A percentile compares a stretch with the other conserved stretches of the same genome.
Evolutionary conservation across 2,329 filamentous ascomycete genomes (phyloP).

Genomic region (Cadophora sp.): DNA sequence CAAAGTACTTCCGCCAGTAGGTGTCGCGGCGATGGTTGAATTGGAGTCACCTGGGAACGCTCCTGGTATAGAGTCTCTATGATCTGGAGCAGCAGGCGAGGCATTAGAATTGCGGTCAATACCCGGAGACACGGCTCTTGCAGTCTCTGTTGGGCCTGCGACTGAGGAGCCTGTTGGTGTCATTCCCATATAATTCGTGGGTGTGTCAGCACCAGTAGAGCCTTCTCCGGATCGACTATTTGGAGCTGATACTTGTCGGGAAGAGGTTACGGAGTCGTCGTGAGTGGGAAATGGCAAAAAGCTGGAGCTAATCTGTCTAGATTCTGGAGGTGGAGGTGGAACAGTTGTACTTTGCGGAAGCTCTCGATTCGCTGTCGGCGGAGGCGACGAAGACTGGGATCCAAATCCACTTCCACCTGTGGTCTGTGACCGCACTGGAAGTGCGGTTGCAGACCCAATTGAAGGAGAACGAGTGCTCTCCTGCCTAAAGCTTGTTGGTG

Average conservation of each 20-base stretch:
- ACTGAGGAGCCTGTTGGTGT: constrained; percentile 43
- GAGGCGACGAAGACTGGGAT: constrained; percentile 57
- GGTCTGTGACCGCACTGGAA: constrained; percentile 38
- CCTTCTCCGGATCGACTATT: constrained; percentile 66
- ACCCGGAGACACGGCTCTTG: constrained; percentile 38
- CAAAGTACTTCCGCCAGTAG: constrained; percentile 53
- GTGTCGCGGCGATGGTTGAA: constrained; percentile 54
- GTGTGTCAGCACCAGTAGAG: constrained; percentile 46
- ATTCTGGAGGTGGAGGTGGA: constrained; percentile 71
- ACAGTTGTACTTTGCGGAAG: constrained; percentile 61
- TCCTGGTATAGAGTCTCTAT: constrained; percentile 54
- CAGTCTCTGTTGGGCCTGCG: constrained; percentile 37
- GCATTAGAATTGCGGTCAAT: constrained; percentile 43
- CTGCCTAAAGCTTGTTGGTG: constrained; percentile 67
- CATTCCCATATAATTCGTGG: constrained; percentile 45
- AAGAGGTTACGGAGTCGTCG: constrained; percentile 75
- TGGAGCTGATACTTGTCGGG: constrained; percentile 78
- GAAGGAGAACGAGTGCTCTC: constrained; percentile 37
- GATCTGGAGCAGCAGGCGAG: constrained; percentile 38
- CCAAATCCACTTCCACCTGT: constrained; percentile 38
- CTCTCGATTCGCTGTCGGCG: constrained; percentile 66
- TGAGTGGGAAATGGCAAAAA: constrained; percentile 73
- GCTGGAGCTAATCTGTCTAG: constrained; percentile 78
- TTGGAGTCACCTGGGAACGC: constrained; percentile 57
- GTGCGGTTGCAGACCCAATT: constrained; percentile 31